Evolutionary conservation across 441 rosid species (phyloP).

Genomic region (Eutrema salsugineum): DNA sequence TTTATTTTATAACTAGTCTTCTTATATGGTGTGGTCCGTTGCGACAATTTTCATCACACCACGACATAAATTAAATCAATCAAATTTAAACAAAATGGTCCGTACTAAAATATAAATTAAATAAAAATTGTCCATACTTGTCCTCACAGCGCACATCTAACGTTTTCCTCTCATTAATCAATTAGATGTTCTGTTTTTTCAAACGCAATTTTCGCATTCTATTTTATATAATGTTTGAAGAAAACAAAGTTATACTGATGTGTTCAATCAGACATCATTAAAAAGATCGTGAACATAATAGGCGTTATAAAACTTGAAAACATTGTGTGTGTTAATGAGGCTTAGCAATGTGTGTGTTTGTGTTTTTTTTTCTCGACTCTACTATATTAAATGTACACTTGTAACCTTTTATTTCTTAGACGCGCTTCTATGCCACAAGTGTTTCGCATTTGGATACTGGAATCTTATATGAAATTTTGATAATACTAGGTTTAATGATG

Average conservation of each 20-base stretch:
- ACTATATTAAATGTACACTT: too few relatives aligned
- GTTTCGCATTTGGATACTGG: conserved; percentile 23
- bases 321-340: too few relatives aligned
- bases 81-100: neutral
- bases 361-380: too few relatives aligned
- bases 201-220: too few relatives aligned
- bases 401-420: neutral
- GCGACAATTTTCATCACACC: conserved; percentile 17
- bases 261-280: too few relatives aligned
- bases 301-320: too few relatives aligned
- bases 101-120: neutral
- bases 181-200: too few relatives aligned
- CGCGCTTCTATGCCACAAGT: neutral
- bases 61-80: conserved; percentile 15
- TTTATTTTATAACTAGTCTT: neutral
- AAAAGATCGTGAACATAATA: too few relatives aligned
- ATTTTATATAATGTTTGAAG: too few relatives aligned
- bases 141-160: conserved; percentile 6
- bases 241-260: too few relatives aligned
- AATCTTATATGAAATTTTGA: conserved; percentile 6
- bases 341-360: too few relatives aligned
- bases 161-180: neutral
- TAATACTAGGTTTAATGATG: conserved; percentile 18
- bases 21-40: conserved; percentile 15
- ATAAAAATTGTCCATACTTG: neutral